Conservation (phyloP, 352 stramenopile species). For the Phytopythium delawarense region DNA sequence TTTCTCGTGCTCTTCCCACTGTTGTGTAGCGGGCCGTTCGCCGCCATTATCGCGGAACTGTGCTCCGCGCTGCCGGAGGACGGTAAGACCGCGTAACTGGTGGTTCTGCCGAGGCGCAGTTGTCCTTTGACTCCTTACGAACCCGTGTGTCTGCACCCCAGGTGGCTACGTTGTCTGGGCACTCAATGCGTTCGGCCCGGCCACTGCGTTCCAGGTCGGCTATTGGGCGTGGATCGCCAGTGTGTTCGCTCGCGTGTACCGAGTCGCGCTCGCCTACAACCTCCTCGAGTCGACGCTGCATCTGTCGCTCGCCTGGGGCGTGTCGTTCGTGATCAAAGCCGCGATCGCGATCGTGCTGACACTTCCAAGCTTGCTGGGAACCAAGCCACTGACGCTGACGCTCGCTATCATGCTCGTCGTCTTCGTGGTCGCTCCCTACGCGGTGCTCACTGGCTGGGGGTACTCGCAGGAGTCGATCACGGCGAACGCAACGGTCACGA, state of each 20-base stretch:
- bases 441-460: conserved; percentile 41
- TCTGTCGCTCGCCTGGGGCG: neutral
- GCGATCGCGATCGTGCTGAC: conserved; percentile 16
- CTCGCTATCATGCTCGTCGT: conserved; percentile 7
- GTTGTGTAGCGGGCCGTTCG: conserved; percentile 82
- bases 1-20: conserved; percentile 41
- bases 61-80: conserved; percentile 78
- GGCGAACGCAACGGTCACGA: conserved; percentile 3
- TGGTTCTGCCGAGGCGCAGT: neutral
- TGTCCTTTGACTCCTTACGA: neutral
- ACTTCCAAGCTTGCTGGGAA: conserved; percentile 20
- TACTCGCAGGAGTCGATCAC: conserved; percentile 14
- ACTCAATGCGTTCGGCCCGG: conserved; percentile 78
- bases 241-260: conserved; percentile 64
- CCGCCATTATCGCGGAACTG: conserved; percentile 87
- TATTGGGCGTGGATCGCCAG: conserved; percentile 75
- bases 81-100: conserved; percentile 3
- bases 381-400: conserved; percentile 65
- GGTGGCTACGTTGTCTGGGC: conserved; percentile 84
- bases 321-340: conserved; percentile 15
- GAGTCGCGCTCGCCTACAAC: conserved; percentile 46
- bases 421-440: conserved; percentile 53
- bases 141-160: conserved; percentile 3
- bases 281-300: conserved; percentile 7
- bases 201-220: conserved; percentile 53